A percentile compares a stretch with the other conserved stretches of the same genome.
These are phyloP conservation scores for Globisporangium solare DNA, from an alignment of 352 stramenopile genomes.

Conservation along the genomic window DNA sequence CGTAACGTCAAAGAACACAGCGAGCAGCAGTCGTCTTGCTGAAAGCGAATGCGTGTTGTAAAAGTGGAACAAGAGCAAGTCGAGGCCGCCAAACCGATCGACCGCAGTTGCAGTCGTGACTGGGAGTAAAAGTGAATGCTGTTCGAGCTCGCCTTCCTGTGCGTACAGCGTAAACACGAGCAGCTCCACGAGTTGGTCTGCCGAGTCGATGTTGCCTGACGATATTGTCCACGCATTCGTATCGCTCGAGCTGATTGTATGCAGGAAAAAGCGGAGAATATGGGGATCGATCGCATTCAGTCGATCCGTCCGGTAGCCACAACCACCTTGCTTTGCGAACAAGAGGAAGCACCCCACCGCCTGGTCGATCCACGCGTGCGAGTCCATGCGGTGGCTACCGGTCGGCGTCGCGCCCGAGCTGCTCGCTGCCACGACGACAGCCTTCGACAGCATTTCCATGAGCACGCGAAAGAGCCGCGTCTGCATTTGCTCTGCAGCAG, in stretches of 20 bases:
- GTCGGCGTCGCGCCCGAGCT: slow-evolving; percentile 2
- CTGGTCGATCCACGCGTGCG: slow-evolving; percentile 22
- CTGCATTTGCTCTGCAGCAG: slow-evolving; percentile 16
- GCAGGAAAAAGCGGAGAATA: slow-evolving; percentile 27
- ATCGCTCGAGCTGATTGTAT: slow-evolving; percentile 18
- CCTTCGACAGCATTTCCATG: slow-evolving; percentile 44
- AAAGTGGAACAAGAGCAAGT: slow-evolving; percentile 11
- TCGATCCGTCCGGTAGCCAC: slow-evolving; percentile 22
- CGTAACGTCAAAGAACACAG: slow-evolving; percentile 20
- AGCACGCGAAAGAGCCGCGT: slow-evolving; percentile 33
- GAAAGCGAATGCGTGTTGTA: slow-evolving; percentile 4
- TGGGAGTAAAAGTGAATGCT: slow-evolving; percentile 1
- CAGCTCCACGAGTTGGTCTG: slow-evolving; percentile 11
- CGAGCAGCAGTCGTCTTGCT: slow-evolving; percentile 11
- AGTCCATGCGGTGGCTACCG: background rate
- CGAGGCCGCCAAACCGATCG: slow-evolving; percentile 13
- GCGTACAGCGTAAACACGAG: slow-evolving; percentile 15
- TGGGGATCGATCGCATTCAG: slow-evolving; percentile 24
- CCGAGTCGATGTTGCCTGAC: slow-evolving; percentile 4
- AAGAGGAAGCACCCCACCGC: slow-evolving; percentile 28
- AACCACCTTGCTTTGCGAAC: slow-evolving; percentile 27
- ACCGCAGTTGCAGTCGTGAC: background rate
- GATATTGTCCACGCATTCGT: slow-evolving; percentile 16
- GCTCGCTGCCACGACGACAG: slow-evolving; percentile 25
- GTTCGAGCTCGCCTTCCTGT: slow-evolving; percentile 1